Evolutionary conservation across 768 basidiomycete species (phyloP).

Genomic region (Mrakia hoshinonis): DNA sequence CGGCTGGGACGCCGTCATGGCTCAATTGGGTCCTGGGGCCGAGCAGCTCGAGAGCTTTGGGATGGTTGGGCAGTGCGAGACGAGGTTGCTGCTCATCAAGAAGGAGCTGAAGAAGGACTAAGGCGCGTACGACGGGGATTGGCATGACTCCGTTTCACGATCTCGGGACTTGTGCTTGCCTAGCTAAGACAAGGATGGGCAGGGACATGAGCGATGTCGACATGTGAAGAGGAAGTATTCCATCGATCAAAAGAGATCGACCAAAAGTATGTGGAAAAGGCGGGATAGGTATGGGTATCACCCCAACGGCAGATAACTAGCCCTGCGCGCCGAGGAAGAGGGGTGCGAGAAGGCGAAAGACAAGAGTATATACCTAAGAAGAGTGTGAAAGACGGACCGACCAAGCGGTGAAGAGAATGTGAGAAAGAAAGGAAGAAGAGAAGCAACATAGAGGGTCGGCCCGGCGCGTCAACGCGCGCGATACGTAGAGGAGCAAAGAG

Average conservation of each 20-base stretch:
- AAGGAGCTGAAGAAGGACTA: slow-evolving; percentile 31
- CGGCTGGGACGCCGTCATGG: neutral
- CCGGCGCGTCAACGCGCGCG: neutral
- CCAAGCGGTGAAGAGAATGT: neutral
- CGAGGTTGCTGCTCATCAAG: slow-evolving; percentile 20
- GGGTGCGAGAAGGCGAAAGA: neutral
- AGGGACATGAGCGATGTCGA: too few species aligned
- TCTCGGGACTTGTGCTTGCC: too few species aligned
- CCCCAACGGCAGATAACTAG: too few species aligned
- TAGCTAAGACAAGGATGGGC: too few species aligned
- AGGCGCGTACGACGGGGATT: neutral
- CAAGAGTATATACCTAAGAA: neutral
- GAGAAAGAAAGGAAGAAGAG: neutral
- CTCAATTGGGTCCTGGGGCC: neutral
- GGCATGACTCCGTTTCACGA: too few species aligned
- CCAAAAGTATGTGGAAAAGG: too few species aligned
- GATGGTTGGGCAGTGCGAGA: slow-evolving; percentile 25
- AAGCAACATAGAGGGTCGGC: neutral
- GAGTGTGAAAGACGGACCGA: neutral
- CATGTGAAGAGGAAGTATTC: too few species aligned
- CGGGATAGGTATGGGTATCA: too few species aligned
- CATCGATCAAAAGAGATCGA: too few species aligned
- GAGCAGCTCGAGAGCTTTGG: slow-evolving; percentile 28
- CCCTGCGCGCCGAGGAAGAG: too few species aligned
- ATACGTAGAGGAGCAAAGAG: neutral